A percentile compares a stretch with the other conserved stretches of the same genome.
These are phyloP conservation scores for Salvia hispanica DNA, from an alignment of 257 asterid species.

Conservation along the genomic window DNA sequence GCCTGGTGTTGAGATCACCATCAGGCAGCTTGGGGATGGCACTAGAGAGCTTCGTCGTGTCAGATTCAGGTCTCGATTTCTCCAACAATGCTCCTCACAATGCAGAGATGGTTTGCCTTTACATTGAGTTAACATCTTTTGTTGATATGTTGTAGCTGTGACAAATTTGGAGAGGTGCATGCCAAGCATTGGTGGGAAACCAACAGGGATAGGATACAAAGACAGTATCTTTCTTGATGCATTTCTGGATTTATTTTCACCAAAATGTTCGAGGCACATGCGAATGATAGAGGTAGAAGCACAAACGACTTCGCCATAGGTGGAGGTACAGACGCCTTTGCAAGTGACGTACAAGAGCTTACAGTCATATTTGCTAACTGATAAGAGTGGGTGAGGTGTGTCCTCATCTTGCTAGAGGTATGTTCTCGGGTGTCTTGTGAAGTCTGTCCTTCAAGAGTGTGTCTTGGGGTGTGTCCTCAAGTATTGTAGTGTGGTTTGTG, in stretches of 20 bases:
- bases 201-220: constrained; percentile 90
- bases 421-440: too few relatives aligned
- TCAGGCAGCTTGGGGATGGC: constrained; percentile 85
- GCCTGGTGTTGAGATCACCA: constrained; percentile 88
- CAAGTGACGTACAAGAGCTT: constrained; percentile 47
- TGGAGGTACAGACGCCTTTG: constrained; percentile 50
- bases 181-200: constrained; percentile 98
- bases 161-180: constrained; percentile 77
- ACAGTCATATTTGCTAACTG: constrained; percentile 55
- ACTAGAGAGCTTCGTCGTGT: constrained; percentile 93
- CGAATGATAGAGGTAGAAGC: constrained; percentile 15
- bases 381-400: too few relatives aligned
- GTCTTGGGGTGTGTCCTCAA: too few relatives aligned
- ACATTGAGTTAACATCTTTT: not conserved
- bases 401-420: too few relatives aligned
- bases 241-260: too few relatives aligned
- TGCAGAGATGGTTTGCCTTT: not conserved
- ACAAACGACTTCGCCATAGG: constrained; percentile 59
- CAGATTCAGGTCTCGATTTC: constrained; percentile 73
- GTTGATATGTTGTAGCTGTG: constrained; percentile 55
- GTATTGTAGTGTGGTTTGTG: too few relatives aligned
- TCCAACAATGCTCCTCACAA: not conserved
- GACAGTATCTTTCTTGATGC: constrained; percentile 58
- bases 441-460: too few relatives aligned
- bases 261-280: not conserved